Conservation (phyloP, 108 stramenopile species). For the Poteriospumella lacustris region DNA sequence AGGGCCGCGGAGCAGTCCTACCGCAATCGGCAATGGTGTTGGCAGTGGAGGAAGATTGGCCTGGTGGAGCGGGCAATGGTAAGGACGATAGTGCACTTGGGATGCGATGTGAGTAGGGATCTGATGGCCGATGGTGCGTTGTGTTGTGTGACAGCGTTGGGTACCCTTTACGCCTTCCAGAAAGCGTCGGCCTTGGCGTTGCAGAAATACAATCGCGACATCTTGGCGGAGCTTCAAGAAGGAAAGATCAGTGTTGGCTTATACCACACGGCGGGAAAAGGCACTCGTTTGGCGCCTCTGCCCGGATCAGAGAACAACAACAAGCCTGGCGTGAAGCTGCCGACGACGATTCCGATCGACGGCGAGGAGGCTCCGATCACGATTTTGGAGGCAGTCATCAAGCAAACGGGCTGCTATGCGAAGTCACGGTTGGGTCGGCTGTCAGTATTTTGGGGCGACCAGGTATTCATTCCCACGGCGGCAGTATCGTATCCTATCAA, state of each 20-base stretch:
- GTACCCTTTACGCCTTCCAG: constrained; percentile 76
- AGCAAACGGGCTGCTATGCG: constrained; percentile 94
- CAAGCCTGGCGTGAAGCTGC: constrained; percentile 87
- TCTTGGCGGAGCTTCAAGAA: constrained; percentile 50
- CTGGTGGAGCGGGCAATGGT: constrained; percentile 88
- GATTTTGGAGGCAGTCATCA: constrained; percentile 90
- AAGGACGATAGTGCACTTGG: neutral
- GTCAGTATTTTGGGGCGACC: constrained; percentile 96
- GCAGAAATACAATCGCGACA: constrained; percentile 58
- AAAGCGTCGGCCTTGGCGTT: constrained; percentile 76
- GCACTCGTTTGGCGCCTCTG: constrained; percentile 90
- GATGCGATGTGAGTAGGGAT: too few species aligned
- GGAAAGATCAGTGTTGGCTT: constrained; percentile 73
- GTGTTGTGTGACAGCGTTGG: constrained; percentile 31
- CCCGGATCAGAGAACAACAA: constrained; percentile 97
- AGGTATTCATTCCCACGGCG: constrained; percentile 71
- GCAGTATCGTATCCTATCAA: constrained; percentile 69
- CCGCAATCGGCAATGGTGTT: constrained; percentile 67
- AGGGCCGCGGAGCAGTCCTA: constrained; percentile 40
- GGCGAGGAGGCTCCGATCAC: constrained; percentile 60
- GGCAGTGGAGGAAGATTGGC: constrained; percentile 91
- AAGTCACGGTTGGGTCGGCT: constrained; percentile 80
- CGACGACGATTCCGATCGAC: neutral
- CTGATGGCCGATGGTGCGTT: too few species aligned
- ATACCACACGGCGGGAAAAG: constrained; percentile 93